Percentiles rank a stretch among this genome's conserved stretches.
These are phyloP conservation scores for Neurospora tetraspora DNA, from an alignment of 495 filamentous ascomycete species.

Conservation along the genomic window DNA sequence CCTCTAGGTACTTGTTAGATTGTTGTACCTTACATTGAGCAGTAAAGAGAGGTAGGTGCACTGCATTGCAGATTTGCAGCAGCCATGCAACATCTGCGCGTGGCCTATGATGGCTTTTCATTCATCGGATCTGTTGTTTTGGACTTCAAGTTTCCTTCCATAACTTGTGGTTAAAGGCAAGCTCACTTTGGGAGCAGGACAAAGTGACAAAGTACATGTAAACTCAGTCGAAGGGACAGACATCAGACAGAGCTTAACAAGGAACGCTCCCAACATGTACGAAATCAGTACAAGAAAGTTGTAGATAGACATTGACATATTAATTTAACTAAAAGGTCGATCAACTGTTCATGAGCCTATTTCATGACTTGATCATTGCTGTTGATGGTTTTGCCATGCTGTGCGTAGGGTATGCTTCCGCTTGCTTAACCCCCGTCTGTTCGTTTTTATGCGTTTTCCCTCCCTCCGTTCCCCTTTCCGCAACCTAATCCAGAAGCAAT, in stretches of 20 bases:
- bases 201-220: background rate
- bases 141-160: too few species aligned
- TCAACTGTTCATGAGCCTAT: background rate
- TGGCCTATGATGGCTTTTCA: background rate
- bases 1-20: background rate
- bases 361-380: background rate
- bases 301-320: background rate
- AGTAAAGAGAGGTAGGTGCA: background rate
- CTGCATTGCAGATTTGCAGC: background rate
- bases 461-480: background rate
- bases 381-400: background rate
- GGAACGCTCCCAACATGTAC: background rate
- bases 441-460: background rate
- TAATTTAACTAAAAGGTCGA: background rate
- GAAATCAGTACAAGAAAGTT: background rate
- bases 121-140: background rate
- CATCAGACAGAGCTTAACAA: background rate
- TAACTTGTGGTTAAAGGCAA: too few species aligned
- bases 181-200: background rate
- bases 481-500: background rate
- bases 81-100: background rate
- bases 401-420: background rate
- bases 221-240: background rate
- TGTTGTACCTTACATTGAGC: background rate
- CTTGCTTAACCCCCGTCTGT: background rate